A percentile compares a stretch with the other conserved stretches of the same genome.
phyloP scores from a whole-genome alignment of 768 basidiomycete species.

The Pleurotus djamor region DNA sequence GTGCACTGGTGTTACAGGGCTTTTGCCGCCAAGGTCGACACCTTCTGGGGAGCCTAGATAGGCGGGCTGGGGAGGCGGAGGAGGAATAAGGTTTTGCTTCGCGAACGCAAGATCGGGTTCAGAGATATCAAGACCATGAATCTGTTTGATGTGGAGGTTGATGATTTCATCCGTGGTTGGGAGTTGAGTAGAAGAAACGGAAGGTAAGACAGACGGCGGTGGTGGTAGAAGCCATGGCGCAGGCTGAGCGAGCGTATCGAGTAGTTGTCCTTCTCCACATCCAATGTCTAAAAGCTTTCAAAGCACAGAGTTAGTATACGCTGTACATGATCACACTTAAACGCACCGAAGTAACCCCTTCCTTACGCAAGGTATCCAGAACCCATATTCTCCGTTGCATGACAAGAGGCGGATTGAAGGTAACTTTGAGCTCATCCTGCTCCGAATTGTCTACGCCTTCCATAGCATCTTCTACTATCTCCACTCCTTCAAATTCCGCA shows the following conservation, averaged over 20 bases:
- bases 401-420: conserved; percentile 66
- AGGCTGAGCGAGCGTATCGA: conserved; percentile 68
- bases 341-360: conserved; percentile 34
- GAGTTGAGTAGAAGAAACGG: conserved; percentile 13
- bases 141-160: conserved; percentile 53
- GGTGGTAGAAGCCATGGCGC: conserved; percentile 64
- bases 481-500: neutral
- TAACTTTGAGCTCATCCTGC: conserved; percentile 44
- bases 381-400: conserved; percentile 75
- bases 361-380: conserved; percentile 56
- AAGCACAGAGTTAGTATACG: neutral
- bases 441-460: conserved; percentile 7
- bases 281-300: conserved; percentile 77
- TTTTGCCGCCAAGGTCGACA: neutral
- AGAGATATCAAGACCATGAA: conserved; percentile 73
- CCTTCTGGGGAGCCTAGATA: neutral
- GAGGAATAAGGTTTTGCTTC: conserved; percentile 42
- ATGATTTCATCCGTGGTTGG: conserved; percentile 37
- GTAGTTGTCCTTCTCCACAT: conserved; percentile 79
- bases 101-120: conserved; percentile 54
- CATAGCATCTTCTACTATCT: neutral
- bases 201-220: conserved; percentile 29
- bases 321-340: neutral
- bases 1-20: conserved; percentile 22
- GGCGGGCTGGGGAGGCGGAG: conserved; percentile 10